These are phyloP conservation scores for Penicillium macrosclerotiorum DNA, from an alignment of 495 filamentous ascomycete genomes.

Conservation along the genomic window DNA sequence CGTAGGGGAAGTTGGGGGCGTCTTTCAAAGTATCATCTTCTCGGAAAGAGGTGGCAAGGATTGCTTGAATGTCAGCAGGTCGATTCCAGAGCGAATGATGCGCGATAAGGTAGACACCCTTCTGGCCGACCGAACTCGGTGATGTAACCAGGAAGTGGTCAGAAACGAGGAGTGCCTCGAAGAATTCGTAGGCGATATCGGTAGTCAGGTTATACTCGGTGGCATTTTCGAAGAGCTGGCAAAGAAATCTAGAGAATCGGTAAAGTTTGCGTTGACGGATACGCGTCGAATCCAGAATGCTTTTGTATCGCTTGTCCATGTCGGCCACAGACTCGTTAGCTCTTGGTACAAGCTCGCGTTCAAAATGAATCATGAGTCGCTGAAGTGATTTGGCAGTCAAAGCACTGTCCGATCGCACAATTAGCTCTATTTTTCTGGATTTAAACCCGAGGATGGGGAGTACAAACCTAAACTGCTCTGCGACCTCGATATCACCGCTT, in stretches of 20 bases:
- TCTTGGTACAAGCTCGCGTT: slow-evolving; percentile 79
- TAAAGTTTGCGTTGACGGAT: slow-evolving; percentile 88
- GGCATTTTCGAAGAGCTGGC: slow-evolving; percentile 91
- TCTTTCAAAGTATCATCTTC: slow-evolving; percentile 71
- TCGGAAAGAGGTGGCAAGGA: slow-evolving; percentile 85
- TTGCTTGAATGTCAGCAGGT: slow-evolving; percentile 74
- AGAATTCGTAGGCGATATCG: slow-evolving; percentile 66
- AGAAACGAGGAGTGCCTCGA: slow-evolving; percentile 76
- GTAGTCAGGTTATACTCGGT: slow-evolving; percentile 81
- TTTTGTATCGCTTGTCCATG: slow-evolving; percentile 96
- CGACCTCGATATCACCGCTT: slow-evolving; percentile 92
- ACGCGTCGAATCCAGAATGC: slow-evolving; percentile 89
- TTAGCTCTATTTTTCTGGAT: slow-evolving; percentile 5
- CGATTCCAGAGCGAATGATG: slow-evolving; percentile 73
- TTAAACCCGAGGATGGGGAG: background rate
- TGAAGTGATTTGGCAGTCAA: slow-evolving; percentile 88
- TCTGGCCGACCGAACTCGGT: slow-evolving; percentile 61
- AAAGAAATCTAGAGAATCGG: slow-evolving; percentile 81
- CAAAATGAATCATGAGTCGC: slow-evolving; percentile 84
- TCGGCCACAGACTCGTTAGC: slow-evolving; percentile 80
- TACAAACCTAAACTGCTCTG: slow-evolving; percentile 89
- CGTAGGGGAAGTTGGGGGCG: slow-evolving; percentile 66
- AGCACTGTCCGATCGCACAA: slow-evolving; percentile 48
- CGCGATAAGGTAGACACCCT: slow-evolving; percentile 79
- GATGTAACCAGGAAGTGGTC: slow-evolving; percentile 74